Evolutionary conservation across 768 basidiomycete species (phyloP).

Genomic region (Inosperma sp.): DNA sequence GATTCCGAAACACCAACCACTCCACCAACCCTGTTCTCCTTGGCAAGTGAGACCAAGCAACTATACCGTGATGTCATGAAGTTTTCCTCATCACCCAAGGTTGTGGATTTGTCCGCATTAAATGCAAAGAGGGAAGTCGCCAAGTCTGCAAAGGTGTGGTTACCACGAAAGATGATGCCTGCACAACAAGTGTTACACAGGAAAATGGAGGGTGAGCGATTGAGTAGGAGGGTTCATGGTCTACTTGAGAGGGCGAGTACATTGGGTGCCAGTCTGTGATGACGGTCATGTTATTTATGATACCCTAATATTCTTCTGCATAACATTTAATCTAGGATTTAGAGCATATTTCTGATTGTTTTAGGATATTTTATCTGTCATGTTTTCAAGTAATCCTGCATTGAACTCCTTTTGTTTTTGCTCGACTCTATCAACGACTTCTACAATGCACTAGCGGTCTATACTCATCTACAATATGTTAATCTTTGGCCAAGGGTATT

Average conservation of each 20-base stretch:
- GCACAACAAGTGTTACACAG: conserved; percentile 77
- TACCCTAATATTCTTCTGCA: conserved; percentile 1
- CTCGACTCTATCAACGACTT: not conserved
- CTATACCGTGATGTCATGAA: conserved; percentile 87
- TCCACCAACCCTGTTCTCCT: conserved; percentile 55
- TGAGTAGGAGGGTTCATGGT: conserved; percentile 66
- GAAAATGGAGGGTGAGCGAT: conserved; percentile 67
- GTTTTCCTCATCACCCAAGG: conserved; percentile 75
- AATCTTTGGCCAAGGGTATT: conserved; percentile 51
- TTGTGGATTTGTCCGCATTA: conserved; percentile 76
- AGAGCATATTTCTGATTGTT: too few species aligned
- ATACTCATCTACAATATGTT: conserved; percentile 30
- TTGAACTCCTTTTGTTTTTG: too few species aligned
- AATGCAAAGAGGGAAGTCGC: conserved; percentile 49
- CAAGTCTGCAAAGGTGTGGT: conserved; percentile 60
- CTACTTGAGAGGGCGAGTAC: conserved; percentile 62
- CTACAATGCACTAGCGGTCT: too few species aligned
- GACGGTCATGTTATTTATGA: conserved; percentile 3
- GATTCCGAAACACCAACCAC: conserved; percentile 42
- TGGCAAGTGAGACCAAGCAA: conserved; percentile 78
- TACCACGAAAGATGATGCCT: conserved; percentile 75
- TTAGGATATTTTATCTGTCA: too few species aligned
- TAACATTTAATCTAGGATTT: too few species aligned
- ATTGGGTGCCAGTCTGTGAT: conserved; percentile 28
- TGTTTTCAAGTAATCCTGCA: too few species aligned